phyloP scores from a whole-genome alignment of 2,329 filamentous ascomycete species.

The Ophiostoma tasmaniense region DNA sequence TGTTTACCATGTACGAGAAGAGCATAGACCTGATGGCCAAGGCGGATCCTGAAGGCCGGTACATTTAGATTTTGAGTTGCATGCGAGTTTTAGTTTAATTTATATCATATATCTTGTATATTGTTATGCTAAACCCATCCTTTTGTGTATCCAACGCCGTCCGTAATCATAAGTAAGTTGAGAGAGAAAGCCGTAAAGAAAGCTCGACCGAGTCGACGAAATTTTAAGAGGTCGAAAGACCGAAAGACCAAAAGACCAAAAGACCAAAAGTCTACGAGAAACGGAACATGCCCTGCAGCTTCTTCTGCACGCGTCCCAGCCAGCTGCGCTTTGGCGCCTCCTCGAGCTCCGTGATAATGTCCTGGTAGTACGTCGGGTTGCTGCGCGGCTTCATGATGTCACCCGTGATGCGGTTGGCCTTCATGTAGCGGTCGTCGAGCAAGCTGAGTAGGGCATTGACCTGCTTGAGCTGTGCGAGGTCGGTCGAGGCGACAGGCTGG shows the following conservation, averaged over 20 bases:
- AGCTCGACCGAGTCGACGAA: background rate
- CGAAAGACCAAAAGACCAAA: background rate
- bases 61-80: slow-evolving; percentile 45
- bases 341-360: slow-evolving; percentile 54
- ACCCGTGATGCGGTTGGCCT: slow-evolving; percentile 42
- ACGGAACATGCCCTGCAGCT: slow-evolving; percentile 51
- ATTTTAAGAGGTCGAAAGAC: no score
- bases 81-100: background rate
- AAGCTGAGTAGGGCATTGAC: slow-evolving; percentile 52
- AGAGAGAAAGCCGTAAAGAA: background rate
- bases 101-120: slow-evolving; percentile 2
- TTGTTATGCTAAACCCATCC: background rate
- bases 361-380: slow-evolving; percentile 55
- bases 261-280: slow-evolving; percentile 33
- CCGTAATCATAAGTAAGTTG: background rate
- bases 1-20: slow-evolving; percentile 98
- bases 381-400: slow-evolving; percentile 49
- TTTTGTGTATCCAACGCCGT: slow-evolving; percentile 8
- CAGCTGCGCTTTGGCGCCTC: slow-evolving; percentile 51
- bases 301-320: slow-evolving; percentile 43
- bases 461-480: slow-evolving; percentile 46
- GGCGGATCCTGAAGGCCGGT: slow-evolving; percentile 74
- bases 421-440: slow-evolving; percentile 50
- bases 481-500: slow-evolving; percentile 23
- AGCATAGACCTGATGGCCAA: slow-evolving; percentile 78